phyloP scores from a whole-genome alignment of 306 rosid species.

The Pueraria montana region DNA sequence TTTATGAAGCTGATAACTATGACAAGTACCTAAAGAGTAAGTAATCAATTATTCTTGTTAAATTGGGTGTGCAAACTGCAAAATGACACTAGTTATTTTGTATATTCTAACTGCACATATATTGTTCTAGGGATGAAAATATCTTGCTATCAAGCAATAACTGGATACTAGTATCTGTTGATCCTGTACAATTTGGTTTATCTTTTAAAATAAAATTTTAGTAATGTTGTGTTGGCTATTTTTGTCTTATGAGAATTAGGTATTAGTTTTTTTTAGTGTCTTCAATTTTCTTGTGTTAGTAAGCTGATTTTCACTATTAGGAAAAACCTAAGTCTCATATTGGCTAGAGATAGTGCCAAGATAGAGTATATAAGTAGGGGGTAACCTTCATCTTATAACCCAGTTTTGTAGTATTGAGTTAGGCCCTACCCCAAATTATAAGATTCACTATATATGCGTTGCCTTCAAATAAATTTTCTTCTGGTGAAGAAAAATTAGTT shows the following conservation, averaged over 20 bases:
- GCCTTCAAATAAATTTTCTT: background rate
- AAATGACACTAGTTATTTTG: background rate
- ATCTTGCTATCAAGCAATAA: slow-evolving; percentile 19
- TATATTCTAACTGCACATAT: background rate
- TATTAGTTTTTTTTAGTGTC: background rate
- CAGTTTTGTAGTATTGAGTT: too few relatives aligned
- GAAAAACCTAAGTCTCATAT: too few relatives aligned
- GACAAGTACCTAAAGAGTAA: slow-evolving; percentile 88
- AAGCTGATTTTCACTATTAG: background rate
- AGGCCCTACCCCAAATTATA: too few relatives aligned
- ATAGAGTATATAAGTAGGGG: too few relatives aligned
- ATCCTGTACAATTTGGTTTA: slow-evolving; percentile 1
- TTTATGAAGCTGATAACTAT: slow-evolving; percentile 75
- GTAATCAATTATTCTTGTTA: slow-evolving; percentile 52
- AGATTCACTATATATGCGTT: background rate
- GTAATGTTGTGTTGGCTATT: background rate
- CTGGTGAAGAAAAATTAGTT: background rate
- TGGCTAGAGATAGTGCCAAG: too few relatives aligned
- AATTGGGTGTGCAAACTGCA: background rate
- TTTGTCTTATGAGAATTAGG: background rate
- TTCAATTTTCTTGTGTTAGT: background rate
- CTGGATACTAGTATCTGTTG: slow-evolving; percentile 7
- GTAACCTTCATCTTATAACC: too few relatives aligned
- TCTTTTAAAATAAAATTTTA: background rate
- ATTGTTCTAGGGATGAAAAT: slow-evolving; percentile 24